A percentile compares a stretch with the other conserved stretches of the same genome.
Conservation (phyloP, 2,329 filamentous ascomycete genomes). For the Fusarium sp. region DNA sequence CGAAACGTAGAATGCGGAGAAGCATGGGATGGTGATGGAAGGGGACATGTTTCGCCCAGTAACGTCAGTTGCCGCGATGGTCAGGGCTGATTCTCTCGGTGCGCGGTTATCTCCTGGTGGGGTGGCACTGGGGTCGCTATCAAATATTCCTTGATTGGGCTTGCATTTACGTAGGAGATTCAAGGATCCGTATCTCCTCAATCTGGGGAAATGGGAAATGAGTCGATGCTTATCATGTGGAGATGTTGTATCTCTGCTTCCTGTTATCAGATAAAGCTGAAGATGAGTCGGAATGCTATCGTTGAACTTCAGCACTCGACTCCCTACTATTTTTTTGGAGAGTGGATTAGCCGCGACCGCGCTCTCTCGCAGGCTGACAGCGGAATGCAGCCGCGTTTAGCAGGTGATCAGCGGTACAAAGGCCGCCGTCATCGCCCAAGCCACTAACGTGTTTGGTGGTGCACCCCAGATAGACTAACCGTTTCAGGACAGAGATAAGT, state of each 20-base stretch:
- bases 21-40: neutral
- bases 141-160: conserved; percentile 20
- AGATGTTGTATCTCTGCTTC: neutral
- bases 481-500: conserved; percentile 36
- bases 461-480: conserved; percentile 38
- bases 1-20: conserved; percentile 16
- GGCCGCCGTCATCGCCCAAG: conserved; percentile 21
- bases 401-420: conserved; percentile 22
- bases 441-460: conserved; percentile 24
- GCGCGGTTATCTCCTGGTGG: conserved; percentile 42
- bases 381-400: conserved; percentile 26
- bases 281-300: conserved; percentile 4
- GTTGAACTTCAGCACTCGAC: neutral
- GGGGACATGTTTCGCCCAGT: conserved; percentile 13
- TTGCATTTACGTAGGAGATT: conserved; percentile 28
- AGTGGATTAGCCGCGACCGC: conserved; percentile 23
- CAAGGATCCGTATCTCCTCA: conserved; percentile 16
- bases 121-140: conserved; percentile 20
- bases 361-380: neutral
- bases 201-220: conserved; percentile 29
- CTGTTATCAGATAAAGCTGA: conserved; percentile 15
- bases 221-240: conserved; percentile 29
- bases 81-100: conserved; percentile 25
- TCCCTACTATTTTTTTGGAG: neutral
- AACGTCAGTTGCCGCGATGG: conserved; percentile 29